Conservation (phyloP, 202 grass and related monocot species). For the Carex sylvatica region DNA sequence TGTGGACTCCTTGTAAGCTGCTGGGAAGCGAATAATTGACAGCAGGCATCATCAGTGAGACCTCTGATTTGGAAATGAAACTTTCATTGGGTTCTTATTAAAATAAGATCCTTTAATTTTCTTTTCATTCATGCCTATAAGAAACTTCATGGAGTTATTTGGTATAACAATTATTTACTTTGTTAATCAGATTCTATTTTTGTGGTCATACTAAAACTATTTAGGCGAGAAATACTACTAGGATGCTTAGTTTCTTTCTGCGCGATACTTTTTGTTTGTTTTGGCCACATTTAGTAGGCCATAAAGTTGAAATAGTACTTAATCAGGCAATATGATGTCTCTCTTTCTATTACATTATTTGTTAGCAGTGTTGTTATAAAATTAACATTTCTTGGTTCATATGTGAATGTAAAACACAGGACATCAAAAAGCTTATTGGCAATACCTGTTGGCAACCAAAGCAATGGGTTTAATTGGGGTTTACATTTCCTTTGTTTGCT, state of each 20-base stretch:
- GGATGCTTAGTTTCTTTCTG: no score
- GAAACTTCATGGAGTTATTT: no score
- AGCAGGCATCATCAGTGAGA: slow-evolving; percentile 62
- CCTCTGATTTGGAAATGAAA: slow-evolving; percentile 69
- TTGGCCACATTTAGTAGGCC: neutral
- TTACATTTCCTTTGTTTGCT: no score
- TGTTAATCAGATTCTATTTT: no score
- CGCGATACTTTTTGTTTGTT: no score
- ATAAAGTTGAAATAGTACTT: neutral
- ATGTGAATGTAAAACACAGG: slow-evolving; percentile 16
- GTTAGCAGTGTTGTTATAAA: neutral
- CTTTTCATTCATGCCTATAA: no score
- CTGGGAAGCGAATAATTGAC: slow-evolving; percentile 64
- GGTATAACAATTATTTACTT: no score
- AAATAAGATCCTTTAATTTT: slow-evolving; percentile 8
- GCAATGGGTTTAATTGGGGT: no score
- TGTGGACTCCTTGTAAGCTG: slow-evolving; percentile 41
- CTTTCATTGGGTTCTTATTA: slow-evolving; percentile 47
- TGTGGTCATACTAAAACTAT: no score
- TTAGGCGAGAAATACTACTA: no score
- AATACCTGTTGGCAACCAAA: slow-evolving; percentile 87
- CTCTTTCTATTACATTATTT: neutral
- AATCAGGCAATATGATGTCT: neutral
- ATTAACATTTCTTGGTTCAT: neutral
- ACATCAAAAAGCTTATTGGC: slow-evolving; percentile 61